These are phyloP conservation scores for Acer yangbiense DNA, from an alignment of 345 rosid genomes.

Conservation along the genomic window DNA sequence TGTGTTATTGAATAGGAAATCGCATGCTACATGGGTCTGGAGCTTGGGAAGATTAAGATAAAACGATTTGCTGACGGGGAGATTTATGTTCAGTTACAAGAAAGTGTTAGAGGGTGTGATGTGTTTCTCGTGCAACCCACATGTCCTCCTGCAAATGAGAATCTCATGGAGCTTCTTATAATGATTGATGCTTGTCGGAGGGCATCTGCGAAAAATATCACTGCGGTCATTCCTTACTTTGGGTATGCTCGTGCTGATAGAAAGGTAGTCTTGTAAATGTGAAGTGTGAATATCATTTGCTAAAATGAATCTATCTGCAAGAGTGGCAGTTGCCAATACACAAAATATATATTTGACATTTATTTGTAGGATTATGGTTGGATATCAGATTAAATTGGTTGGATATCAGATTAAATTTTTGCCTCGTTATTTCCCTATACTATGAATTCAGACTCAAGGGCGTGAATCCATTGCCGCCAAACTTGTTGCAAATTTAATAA, in stretches of 20 bases:
- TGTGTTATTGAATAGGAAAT: constrained; percentile 58
- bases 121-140: constrained; percentile 96
- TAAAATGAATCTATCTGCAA: background rate
- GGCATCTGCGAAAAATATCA: constrained; percentile 90
- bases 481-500: constrained; percentile 74
- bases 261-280: constrained; percentile 50
- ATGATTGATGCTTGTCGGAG: constrained; percentile 98
- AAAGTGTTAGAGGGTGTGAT: constrained; percentile 99
- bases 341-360: background rate
- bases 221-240: constrained; percentile 95
- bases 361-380: background rate
- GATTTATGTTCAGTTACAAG: constrained; percentile 94
- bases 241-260: constrained; percentile 98
- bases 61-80: constrained; percentile 97
- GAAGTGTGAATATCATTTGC: background rate
- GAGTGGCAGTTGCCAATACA: background rate
- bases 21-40: constrained; percentile 92
- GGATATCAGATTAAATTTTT: background rate
- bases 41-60: constrained; percentile 88
- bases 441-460: constrained; percentile 79
- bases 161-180: constrained; percentile 93
- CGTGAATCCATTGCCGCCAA: constrained; percentile 96
- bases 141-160: constrained; percentile 97
- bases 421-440: constrained; percentile 5
- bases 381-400: background rate